Percentiles rank a stretch among this genome's conserved stretches.
Evolutionary conservation across 495 filamentous ascomycete species (phyloP).

Genomic region (Daldinia caldariorum): DNA sequence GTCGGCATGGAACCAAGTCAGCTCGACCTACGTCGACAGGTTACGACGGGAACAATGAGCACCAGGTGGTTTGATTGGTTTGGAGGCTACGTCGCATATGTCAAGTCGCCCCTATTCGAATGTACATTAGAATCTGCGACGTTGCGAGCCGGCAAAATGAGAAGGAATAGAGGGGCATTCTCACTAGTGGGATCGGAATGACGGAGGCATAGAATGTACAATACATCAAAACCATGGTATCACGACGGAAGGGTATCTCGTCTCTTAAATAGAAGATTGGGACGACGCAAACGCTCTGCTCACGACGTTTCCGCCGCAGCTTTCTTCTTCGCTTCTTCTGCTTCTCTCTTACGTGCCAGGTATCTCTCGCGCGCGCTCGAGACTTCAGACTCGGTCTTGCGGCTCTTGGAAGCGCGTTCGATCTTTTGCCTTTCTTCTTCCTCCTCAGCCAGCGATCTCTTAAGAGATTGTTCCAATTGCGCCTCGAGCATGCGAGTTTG

Average conservation of each 20-base stretch:
- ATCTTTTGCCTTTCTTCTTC: conserved; percentile 73
- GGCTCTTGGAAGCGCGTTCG: conserved; percentile 76
- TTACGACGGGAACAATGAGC: conserved; percentile 68
- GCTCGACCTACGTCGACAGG: conserved; percentile 74
- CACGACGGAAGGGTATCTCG: conserved; percentile 17
- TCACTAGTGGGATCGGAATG: conserved; percentile 15
- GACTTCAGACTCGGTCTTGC: conserved; percentile 81
- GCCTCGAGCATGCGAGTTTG: conserved; percentile 89
- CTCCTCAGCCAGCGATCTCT: conserved; percentile 77
- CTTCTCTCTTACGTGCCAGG: conserved; percentile 81
- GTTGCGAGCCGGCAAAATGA: conserved; percentile 6
- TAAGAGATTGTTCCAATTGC: conserved; percentile 78
- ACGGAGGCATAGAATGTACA: conserved; percentile 41
- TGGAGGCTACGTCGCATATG: not conserved
- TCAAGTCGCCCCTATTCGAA: conserved; percentile 3
- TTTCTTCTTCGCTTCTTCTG: conserved; percentile 72
- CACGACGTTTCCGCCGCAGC: conserved; percentile 45
- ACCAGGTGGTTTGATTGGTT: not conserved
- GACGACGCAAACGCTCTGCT: conserved; percentile 37
- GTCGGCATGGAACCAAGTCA: conserved; percentile 87
- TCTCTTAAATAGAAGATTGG: conserved; percentile 14
- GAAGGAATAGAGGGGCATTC: conserved; percentile 9
- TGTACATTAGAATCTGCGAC: conserved; percentile 25
- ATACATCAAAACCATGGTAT: conserved; percentile 25
- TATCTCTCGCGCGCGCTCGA: conserved; percentile 88